phyloP scores from a whole-genome alignment of 1,139 yeast genomes.

The Pneumocystis wakefieldiae region DNA sequence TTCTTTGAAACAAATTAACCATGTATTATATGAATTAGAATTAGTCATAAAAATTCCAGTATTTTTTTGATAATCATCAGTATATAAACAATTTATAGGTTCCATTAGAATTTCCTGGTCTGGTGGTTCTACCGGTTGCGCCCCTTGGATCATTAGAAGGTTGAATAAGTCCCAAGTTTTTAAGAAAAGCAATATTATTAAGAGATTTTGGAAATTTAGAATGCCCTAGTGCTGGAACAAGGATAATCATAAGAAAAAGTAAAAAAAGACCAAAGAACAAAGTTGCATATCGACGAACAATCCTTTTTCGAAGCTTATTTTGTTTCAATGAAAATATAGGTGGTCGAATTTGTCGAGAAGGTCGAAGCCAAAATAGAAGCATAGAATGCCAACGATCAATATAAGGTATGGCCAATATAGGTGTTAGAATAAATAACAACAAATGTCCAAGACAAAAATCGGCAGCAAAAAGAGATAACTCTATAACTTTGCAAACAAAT shows the following conservation, averaged over 20 bases:
- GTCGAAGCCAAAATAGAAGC: constrained; percentile 97
- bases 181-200: background rate
- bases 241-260: constrained; percentile 60
- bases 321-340: constrained; percentile 96
- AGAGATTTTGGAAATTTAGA: constrained; percentile 11
- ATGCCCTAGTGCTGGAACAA: constrained; percentile 67
- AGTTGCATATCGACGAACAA: constrained; percentile 88
- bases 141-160: constrained; percentile 1
- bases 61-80: background rate
- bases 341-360: constrained; percentile 94
- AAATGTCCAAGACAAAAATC: constrained; percentile 88
- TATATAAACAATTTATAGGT: background rate
- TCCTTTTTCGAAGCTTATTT: constrained; percentile 93
- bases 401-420: constrained; percentile 69
- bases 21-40: background rate
- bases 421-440: constrained; percentile 76
- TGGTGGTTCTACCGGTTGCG: background rate
- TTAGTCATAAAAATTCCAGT: background rate
- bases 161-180: constrained; percentile 1
- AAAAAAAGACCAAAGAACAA: constrained; percentile 60
- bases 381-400: constrained; percentile 97
- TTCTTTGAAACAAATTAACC: background rate
- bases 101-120: background rate
- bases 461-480: constrained; percentile 91
- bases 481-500: constrained; percentile 84